phyloP scores from a whole-genome alignment of 2,329 filamentous ascomycete species.

The Conoideocrella luteorostrata region DNA sequence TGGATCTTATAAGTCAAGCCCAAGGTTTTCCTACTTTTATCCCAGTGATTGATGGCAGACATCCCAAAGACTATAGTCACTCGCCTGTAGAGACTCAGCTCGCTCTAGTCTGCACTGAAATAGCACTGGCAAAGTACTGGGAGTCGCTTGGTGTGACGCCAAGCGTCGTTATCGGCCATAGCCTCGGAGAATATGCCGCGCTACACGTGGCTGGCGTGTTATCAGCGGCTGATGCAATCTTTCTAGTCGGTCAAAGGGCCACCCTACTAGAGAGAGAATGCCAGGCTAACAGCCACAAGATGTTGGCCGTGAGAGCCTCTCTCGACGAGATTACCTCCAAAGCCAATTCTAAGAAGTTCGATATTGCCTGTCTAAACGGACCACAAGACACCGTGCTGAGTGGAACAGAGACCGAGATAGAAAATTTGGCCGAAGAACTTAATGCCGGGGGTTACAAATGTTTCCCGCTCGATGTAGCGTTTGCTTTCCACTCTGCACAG shows the following conservation, averaged over 20 bases:
- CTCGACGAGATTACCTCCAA: conserved; percentile 37
- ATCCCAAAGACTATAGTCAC: conserved; percentile 14
- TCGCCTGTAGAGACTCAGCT: conserved; percentile 28
- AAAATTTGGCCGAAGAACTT: conserved; percentile 1
- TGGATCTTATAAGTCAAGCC: conserved; percentile 23
- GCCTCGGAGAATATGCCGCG: conserved; percentile 68
- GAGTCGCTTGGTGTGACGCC: conserved; percentile 43
- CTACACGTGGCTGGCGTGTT: conserved; percentile 65
- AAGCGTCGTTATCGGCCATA: conserved; percentile 52
- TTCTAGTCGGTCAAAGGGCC: conserved; percentile 63
- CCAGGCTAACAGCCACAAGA: conserved; percentile 57
- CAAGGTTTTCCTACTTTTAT: conserved; percentile 33
- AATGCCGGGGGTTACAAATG: conserved; percentile 18
- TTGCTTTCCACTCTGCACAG: conserved; percentile 28
- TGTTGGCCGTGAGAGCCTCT: conserved; percentile 42
- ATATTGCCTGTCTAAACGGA: conserved; percentile 54
- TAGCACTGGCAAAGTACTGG: conserved; percentile 35
- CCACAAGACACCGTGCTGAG: conserved; percentile 48
- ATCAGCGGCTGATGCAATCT: conserved; percentile 64
- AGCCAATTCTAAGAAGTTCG: conserved; percentile 15
- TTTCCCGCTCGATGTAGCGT: conserved; percentile 23
- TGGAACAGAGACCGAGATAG: conserved; percentile 6
- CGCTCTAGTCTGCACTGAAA: conserved; percentile 30
- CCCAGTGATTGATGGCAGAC: conserved; percentile 35
- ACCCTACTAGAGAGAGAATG: conserved; percentile 59